Evolutionary conservation across 2,329 filamentous ascomycete species (phyloP).

Genomic region (Aspergillus sp.): DNA sequence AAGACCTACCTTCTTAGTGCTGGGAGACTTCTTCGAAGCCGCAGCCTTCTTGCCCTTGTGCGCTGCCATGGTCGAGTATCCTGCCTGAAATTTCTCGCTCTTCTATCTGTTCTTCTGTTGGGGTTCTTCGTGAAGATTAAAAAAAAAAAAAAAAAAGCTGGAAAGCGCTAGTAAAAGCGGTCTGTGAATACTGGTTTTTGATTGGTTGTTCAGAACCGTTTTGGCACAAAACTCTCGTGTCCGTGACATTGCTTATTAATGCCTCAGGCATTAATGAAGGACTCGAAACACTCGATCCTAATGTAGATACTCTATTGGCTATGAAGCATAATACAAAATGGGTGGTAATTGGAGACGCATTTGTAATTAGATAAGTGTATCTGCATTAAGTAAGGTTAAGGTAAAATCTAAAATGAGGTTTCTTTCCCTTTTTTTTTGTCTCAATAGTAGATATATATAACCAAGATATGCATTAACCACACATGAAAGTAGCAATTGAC

Average conservation of each 20-base stretch:
- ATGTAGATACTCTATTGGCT: too few species aligned
- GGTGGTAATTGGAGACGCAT: too few species aligned
- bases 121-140: constrained; percentile 13
- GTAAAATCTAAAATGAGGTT: too few species aligned
- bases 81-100: background rate
- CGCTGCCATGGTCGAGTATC: constrained; percentile 19
- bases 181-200: constrained; percentile 2
- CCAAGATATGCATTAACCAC: too few species aligned
- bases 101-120: constrained; percentile 1
- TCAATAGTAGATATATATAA: too few species aligned
- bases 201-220: constrained; percentile 14
- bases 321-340: too few species aligned
- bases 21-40: constrained; percentile 16
- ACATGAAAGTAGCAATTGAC: too few species aligned
- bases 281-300: too few species aligned
- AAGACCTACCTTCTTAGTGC: constrained; percentile 16
- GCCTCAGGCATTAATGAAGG: background rate
- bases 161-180: constrained; percentile 20
- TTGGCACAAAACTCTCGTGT: constrained; percentile 12
- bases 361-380: too few species aligned
- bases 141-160: constrained; percentile 18
- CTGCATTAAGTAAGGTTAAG: too few species aligned
- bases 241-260: background rate
- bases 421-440: too few species aligned
- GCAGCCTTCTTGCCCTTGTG: constrained; percentile 17